Percentiles rank a stretch among this genome's conserved stretches.
These are phyloP conservation scores for Xylaria acuta DNA, from an alignment of 495 filamentous ascomycete species.

Conservation along the genomic window DNA sequence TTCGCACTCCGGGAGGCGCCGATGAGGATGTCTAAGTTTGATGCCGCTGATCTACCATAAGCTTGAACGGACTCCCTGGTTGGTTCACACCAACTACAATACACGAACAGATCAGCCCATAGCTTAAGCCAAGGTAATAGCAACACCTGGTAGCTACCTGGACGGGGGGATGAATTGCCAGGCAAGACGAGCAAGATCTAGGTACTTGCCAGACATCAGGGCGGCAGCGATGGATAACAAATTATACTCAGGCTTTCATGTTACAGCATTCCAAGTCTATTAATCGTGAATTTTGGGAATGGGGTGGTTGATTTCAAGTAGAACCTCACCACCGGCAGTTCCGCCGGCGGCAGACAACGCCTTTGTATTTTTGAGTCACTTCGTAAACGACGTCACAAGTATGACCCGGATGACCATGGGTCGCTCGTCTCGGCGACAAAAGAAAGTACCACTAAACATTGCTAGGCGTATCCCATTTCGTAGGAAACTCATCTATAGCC, in stretches of 20 bases:
- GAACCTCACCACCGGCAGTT: slow-evolving; percentile 6
- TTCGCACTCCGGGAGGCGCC: not conserved
- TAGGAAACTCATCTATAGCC: slow-evolving; percentile 27
- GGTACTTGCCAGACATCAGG: not conserved
- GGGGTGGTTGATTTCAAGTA: not conserved
- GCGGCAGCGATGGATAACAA: not conserved
- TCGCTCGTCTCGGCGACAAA: slow-evolving; percentile 19
- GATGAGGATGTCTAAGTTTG: not conserved
- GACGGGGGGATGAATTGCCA: not conserved
- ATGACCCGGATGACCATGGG: slow-evolving; percentile 12
- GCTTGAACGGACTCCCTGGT: not conserved
- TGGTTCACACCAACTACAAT: not conserved
- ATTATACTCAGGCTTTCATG: not conserved
- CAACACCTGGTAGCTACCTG: not conserved
- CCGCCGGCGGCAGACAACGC: slow-evolving; percentile 23
- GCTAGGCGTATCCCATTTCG: slow-evolving; percentile 22
- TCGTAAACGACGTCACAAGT: slow-evolving; percentile 27
- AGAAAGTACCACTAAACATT: slow-evolving; percentile 25
- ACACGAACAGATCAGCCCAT: not conserved
- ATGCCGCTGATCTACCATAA: not conserved
- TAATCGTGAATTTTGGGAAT: not conserved
- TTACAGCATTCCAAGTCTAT: not conserved
- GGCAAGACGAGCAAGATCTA: not conserved
- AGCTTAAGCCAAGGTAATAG: not conserved
- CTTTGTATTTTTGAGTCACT: slow-evolving; percentile 28